phyloP scores from a whole-genome alignment of 176 grass and related monocot species.

The Cenchrus purpureus region DNA sequence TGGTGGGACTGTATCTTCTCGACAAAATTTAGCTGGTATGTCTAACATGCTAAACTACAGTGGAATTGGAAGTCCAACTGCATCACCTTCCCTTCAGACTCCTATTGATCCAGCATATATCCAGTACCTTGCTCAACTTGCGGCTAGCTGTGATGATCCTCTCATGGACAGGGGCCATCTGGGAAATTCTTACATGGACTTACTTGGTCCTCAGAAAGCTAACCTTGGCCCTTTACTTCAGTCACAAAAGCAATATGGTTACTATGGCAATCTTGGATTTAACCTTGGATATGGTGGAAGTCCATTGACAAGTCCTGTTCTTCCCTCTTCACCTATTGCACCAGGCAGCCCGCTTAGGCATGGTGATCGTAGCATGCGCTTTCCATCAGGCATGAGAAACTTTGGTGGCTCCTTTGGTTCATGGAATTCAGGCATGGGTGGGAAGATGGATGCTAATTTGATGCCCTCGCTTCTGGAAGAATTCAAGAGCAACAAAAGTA shows the following conservation, averaged over 20 bases:
- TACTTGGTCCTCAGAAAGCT: constrained; percentile 64
- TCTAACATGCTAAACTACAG: constrained; percentile 59
- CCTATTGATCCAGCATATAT: constrained; percentile 60
- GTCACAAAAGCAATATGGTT: constrained; percentile 65
- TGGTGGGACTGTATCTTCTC: constrained; percentile 51
- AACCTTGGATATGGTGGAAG: constrained; percentile 58
- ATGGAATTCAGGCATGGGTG: constrained; percentile 53
- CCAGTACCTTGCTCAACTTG: constrained; percentile 65
- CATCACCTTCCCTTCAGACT: constrained; percentile 52
- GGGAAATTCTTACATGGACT: constrained; percentile 62
- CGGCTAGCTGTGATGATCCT: constrained; percentile 56
- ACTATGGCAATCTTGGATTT: constrained; percentile 65
- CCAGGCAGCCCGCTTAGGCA: constrained; percentile 70
- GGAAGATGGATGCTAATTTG: constrained; percentile 53
- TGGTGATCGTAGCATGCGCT: constrained; percentile 54
- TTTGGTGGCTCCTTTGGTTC: constrained; percentile 59
- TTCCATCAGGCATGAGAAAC: constrained; percentile 63
- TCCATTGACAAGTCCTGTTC: constrained; percentile 53
- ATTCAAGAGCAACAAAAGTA: constrained; percentile 93
- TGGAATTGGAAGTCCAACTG: constrained; percentile 54
- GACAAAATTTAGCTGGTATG: constrained; percentile 56
- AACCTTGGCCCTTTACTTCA: constrained; percentile 60
- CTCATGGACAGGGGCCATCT: constrained; percentile 45
- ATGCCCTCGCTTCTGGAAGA: constrained; percentile 79
- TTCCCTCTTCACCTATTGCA: constrained; percentile 57